Evolutionary conservation across 2,329 filamentous ascomycete genomes (phyloP), one percentile per base, ranked within the genome.

Genomic region (Blastomyces gilchristii): DNA sequence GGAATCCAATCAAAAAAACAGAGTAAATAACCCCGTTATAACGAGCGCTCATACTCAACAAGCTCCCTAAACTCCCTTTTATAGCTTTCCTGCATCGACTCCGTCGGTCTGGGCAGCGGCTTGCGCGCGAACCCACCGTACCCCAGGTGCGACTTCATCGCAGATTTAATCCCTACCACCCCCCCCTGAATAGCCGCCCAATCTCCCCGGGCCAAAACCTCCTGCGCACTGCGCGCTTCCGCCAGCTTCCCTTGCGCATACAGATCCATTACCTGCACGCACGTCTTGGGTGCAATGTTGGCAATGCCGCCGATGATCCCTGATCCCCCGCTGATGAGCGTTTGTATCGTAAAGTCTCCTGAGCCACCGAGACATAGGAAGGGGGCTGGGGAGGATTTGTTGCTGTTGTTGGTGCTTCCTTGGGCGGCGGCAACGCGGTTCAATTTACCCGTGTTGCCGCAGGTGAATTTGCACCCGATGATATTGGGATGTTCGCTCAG

Each of bases 1-100:
- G n/a, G n/a, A 22, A 22, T 22, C n/a, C n/a, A 22, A 22, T 22
- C n/a, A 22, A 22, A 22, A 22, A 22, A 22, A 22, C n/a, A 22
- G n/a, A 22, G n/a, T 22, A 22, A 9, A n/a, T 11, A 12, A 14
- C 9, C 39, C n/a, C n/a, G n/a, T 75, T 69, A 34, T 45, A 68
- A 66, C 22, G 41, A 41, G 16, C 43, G 64, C 62, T 69, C 67
- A 62, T 64, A 62, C 9, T 67, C 66, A 52, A 68, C 62, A 58
- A 67, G 58, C 52, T 69, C 66, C 41, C 97, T 97, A 68, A 97
- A 83, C 77, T 99, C 94, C 58, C 97, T 90, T 0, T 91, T 92
- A 72, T 96, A 96, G 2, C 90, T 89, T 73, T 97, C 93, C 92
- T 97, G 97, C 69, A 96, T 91, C 68, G 96, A 89, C 74, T 95